Evolutionary conservation across 441 rosid genomes (phyloP), one percentile per base, ranked within the genome.

Genomic region (Croton laevigatus): DNA sequence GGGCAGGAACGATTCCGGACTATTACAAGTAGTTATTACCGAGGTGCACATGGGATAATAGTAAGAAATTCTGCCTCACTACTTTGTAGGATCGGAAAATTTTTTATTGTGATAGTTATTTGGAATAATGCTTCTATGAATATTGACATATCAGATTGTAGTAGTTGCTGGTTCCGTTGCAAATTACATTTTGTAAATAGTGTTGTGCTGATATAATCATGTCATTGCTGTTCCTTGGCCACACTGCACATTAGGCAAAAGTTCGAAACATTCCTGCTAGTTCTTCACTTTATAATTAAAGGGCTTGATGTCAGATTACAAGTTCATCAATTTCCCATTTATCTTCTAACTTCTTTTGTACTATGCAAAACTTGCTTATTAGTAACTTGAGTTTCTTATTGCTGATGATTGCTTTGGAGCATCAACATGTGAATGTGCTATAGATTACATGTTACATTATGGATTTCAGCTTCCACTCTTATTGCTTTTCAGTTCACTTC

Each of bases 1-100:
- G 98, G 97, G 45, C 97, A 94, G 70, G 98, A 94, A 80, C 89
- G 95, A 45, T 94, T 91, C 82, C 84, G 98, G 81, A 90, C 97
- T 20, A 91, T 91, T 76, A 94, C 98, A 44, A 94, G 97, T 86
- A 90, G 97, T 82, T 91, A 90, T 70, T 94, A 94, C 78, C 86
- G 98, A 80, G 97, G 97, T 62, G 97, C 98, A 52, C 97, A 94
- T 80, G 98, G 98, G 70, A 91, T 94, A 72, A 91, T 94, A 32
- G 97, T 91, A 73, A 84, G 91, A 55, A 61, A 38, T 70, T 73
- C 73, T 71, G 27, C 27, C 6, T 19, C 52, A 22, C 5, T 19
- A 3, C 20, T 32, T 46, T 17, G 40, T 52, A 13, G 16, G 42
- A 23, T 73, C 54, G 14, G 42, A 19, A 57, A 37, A 38, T 20